Conservation (phyloP, 805 yeast species). For the Starmerella potacharoeniae region DNA sequence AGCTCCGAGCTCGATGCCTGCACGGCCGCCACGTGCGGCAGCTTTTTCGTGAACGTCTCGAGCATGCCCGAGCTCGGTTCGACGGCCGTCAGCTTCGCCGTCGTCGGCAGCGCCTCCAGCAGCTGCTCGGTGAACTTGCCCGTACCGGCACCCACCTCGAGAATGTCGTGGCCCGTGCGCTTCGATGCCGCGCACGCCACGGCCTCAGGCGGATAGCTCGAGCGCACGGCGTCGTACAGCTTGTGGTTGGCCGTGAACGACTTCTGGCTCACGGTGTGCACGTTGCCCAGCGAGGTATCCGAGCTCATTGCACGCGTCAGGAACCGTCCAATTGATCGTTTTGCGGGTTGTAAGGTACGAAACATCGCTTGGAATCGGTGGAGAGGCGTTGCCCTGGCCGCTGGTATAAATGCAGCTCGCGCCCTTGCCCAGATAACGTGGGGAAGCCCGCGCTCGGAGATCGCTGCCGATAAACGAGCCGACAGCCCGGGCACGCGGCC, state of each 20-base stretch:
- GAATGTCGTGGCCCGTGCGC: slow-evolving; percentile 25
- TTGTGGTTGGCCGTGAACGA: slow-evolving; percentile 45
- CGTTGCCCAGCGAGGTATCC: background rate
- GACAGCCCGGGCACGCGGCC: too few species aligned
- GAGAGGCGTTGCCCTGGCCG: too few species aligned
- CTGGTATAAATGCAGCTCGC: background rate
- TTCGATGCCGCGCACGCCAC: slow-evolving; percentile 35
- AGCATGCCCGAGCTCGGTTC: slow-evolving; percentile 54
- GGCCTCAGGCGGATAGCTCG: slow-evolving; percentile 36
- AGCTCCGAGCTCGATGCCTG: slow-evolving; percentile 38
- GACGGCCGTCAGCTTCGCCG: slow-evolving; percentile 34
- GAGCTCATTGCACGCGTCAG: background rate
- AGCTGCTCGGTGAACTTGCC: slow-evolving; percentile 48
- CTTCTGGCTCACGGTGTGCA: slow-evolving; percentile 33
- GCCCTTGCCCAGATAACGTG: background rate
- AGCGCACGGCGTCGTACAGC: slow-evolving; percentile 43
- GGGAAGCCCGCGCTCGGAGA: background rate
- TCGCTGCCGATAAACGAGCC: too few species aligned
- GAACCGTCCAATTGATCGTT: background rate
- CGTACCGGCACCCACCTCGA: slow-evolving; percentile 52
- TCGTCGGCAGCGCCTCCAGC: slow-evolving; percentile 31
- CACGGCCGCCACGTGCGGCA: slow-evolving; percentile 34
- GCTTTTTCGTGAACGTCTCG: slow-evolving; percentile 35
- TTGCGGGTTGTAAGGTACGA: background rate
- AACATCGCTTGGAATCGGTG: too few species aligned